These are phyloP conservation scores for Phaeosphaeriaceae sp. DNA, from an alignment of 2,329 filamentous ascomycete species.

Conservation along the genomic window DNA sequence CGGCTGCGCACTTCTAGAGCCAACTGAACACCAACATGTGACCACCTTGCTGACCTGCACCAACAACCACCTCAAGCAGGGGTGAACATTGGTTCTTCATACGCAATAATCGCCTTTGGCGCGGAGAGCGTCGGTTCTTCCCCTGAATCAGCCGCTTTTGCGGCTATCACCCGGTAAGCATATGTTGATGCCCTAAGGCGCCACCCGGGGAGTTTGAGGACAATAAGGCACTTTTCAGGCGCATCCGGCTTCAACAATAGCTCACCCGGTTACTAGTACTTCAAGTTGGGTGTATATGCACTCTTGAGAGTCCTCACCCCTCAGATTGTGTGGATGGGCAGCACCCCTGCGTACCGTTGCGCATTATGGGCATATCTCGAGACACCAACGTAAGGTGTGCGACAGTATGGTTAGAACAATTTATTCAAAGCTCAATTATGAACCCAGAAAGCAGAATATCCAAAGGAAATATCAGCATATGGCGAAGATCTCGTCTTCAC, in stretches of 20 bases:
- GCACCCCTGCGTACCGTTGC: too few species aligned
- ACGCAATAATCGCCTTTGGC: conserved; percentile 7
- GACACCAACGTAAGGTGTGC: too few species aligned
- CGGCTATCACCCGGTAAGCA: background rate
- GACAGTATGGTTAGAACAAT: too few species aligned
- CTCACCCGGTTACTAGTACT: background rate
- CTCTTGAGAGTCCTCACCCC: too few species aligned
- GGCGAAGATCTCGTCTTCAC: background rate
- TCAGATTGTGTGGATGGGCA: too few species aligned
- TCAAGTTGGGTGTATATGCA: background rate
- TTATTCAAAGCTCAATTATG: too few species aligned
- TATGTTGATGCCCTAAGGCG: background rate
- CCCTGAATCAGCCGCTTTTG: background rate
- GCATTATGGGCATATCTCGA: too few species aligned
- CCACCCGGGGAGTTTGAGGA: background rate
- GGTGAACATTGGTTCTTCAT: background rate
- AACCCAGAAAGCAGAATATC: background rate
- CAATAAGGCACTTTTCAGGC: conserved; percentile 2
- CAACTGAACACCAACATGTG: background rate
- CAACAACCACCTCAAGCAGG: background rate
- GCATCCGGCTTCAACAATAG: background rate
- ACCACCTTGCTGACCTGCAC: background rate
- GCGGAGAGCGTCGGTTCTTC: background rate
- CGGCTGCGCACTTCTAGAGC: background rate
- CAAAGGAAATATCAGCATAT: background rate